Percentiles rank a stretch among this genome's conserved stretches.
These are phyloP conservation scores for Rhododendron griersonianum DNA, from an alignment of 148 eudicot genomes.

Conservation along the genomic window DNA sequence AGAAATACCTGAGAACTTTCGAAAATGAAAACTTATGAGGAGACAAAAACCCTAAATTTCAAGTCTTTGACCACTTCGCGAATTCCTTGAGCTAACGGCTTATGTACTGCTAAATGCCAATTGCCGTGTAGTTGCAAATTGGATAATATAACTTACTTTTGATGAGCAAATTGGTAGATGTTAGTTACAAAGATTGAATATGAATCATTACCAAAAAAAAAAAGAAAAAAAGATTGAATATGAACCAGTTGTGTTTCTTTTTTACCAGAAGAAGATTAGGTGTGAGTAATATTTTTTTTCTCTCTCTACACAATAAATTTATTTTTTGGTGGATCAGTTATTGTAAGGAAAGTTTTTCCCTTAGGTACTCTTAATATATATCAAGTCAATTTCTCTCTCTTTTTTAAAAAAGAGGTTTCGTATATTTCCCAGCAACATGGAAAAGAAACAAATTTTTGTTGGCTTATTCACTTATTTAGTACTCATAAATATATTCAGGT, in stretches of 20 bases:
- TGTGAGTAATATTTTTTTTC: background rate
- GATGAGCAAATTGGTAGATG: background rate
- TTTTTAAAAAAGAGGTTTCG: background rate
- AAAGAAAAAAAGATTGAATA: background rate
- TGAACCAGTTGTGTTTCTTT: background rate
- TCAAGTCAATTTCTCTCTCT: too few species aligned
- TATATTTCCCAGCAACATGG: background rate
- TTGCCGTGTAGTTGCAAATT: background rate
- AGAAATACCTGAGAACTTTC: too few species aligned
- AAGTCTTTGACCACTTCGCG: too few species aligned
- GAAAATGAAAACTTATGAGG: background rate
- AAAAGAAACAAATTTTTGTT: background rate
- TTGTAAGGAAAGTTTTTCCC: too few species aligned
- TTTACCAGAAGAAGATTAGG: background rate
- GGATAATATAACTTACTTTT: background rate
- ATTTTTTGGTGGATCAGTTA: too few species aligned
- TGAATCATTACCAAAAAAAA: background rate
- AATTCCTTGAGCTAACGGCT: background rate
- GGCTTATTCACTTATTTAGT: background rate
- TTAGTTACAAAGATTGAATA: background rate
- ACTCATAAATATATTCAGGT: background rate
- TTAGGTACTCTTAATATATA: too few species aligned
- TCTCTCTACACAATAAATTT: too few species aligned
- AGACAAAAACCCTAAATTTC: too few species aligned
- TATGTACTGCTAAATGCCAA: background rate